Evolutionary conservation across 176 grass and related monocot species (phyloP), one percentile per base, ranked within the genome.

Genomic region (Ensete ventricosum): DNA sequence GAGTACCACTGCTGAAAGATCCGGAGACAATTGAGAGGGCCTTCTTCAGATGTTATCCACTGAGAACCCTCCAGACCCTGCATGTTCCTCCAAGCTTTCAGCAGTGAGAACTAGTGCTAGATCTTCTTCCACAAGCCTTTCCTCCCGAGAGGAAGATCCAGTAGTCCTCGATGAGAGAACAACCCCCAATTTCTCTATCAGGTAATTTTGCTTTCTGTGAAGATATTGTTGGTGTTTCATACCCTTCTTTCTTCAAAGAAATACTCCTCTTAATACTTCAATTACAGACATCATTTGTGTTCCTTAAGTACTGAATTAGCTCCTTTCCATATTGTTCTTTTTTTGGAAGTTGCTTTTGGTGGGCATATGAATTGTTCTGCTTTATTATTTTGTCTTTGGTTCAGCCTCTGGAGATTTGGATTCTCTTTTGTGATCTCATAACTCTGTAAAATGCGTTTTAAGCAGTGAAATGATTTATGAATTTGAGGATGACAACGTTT

Each of bases 11-110:
- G 81, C 67, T 77, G 7, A 19, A 34, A 77, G 73, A 89, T 82
- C 81, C 84, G 72, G 84, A 62, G 79, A 57, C 67, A 74, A 79
- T 54, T 73, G 86, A 27, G 86, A 88, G 88, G 83, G 74, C 69
- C 75, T 88, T 85, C 82, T 80, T 87, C 86, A 91, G 88, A 98
- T 98, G 95, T 93, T 93, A 90, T 89, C 95, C 84, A 80, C 76
- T 87, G 86, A 87, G 76, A 62, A 75, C 16, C 73, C 84, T 91
- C 86, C 85, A 80, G 90, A 78, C 69, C 77, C 90, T 72, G 84
- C 79, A 82, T 88, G 85, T 83, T 86, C 88, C 54, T 84, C 64
- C 82, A 84, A 96, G 69, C 69, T 74, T 78, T 54, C 62, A 51
- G 52, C 53, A 78, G 52, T 72, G 43, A 86, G 50, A 69, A 57